phyloP scores from a whole-genome alignment of 2,329 filamentous ascomycete genomes.

The Sarocladiaceae sp. region DNA sequence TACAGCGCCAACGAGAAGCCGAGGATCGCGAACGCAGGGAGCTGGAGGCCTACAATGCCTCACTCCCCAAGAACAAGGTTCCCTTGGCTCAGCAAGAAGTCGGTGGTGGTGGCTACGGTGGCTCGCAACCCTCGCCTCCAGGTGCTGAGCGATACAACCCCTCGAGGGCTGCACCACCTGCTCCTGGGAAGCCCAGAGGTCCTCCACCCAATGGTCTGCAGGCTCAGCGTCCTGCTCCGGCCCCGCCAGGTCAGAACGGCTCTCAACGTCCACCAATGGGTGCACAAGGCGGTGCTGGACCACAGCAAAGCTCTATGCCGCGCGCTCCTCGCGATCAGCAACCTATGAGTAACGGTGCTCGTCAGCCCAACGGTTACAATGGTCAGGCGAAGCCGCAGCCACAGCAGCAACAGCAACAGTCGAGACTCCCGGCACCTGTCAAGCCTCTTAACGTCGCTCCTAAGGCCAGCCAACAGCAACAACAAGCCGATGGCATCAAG shows the following conservation, averaged over 20 bases:
- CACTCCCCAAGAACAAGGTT: conserved; percentile 74
- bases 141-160: conserved; percentile 71
- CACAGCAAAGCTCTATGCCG: conserved; percentile 40
- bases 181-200: conserved; percentile 53
- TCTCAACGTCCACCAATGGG: conserved; percentile 41
- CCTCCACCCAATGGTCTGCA: conserved; percentile 53
- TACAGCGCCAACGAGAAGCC: conserved; percentile 51
- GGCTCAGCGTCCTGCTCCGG: conserved; percentile 80
- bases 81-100: conserved; percentile 88
- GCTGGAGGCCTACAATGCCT: conserved; percentile 84
- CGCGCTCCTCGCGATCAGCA: conserved; percentile 33
- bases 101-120: conserved; percentile 60
- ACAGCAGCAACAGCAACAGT: conserved; percentile 41
- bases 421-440: conserved; percentile 57
- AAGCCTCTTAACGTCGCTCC: conserved; percentile 76
- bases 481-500: conserved; percentile 67
- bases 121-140: conserved; percentile 32
- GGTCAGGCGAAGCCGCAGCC: conserved; percentile 23
- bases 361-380: conserved; percentile 17
- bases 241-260: conserved; percentile 49
- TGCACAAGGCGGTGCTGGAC: conserved; percentile 46
- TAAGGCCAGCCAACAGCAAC: conserved; percentile 52
- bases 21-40: conserved; percentile 70
- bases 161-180: conserved; percentile 75
- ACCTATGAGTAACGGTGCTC: conserved; percentile 45